phyloP scores from a whole-genome alignment of 1,284 basidiomycete genomes.

The Lignosus rhinocerotis region DNA sequence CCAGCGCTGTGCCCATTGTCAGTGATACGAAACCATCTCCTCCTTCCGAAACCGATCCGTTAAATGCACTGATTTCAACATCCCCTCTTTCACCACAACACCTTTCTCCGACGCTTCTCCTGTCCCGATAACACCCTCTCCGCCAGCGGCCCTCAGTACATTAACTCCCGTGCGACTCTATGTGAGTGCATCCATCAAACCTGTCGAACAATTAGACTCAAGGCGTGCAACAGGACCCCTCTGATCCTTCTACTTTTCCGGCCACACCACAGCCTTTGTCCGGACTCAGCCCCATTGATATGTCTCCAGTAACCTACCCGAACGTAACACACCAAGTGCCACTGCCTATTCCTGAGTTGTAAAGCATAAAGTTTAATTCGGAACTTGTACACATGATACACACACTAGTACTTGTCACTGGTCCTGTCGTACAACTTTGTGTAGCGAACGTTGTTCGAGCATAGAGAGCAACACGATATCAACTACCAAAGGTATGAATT shows the following conservation, averaged over 20 bases:
- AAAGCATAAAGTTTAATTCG: too few species aligned
- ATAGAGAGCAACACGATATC: too few species aligned
- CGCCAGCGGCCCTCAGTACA: not conserved
- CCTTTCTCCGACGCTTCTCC: not conserved
- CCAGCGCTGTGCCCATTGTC: too few species aligned
- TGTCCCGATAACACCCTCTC: not conserved
- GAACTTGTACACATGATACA: too few species aligned
- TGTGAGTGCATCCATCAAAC: not conserved
- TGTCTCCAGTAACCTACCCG: not conserved
- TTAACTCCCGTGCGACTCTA: constrained; percentile 1
- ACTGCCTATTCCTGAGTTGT: not conserved
- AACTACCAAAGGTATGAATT: not conserved
- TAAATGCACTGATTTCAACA: not conserved
- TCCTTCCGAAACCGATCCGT: not conserved
- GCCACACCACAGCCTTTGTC: constrained; percentile 4
- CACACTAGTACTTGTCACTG: too few species aligned
- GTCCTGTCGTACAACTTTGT: too few species aligned
- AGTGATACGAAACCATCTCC: too few species aligned
- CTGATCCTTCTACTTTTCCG: constrained; percentile 10
- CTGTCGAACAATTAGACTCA: not conserved
- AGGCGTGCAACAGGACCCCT: constrained; percentile 3
- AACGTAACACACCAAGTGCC: not conserved
- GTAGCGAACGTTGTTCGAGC: too few species aligned
- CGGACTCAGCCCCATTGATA: not conserved
- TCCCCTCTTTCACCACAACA: not conserved